A percentile compares a stretch with the other conserved stretches of the same genome.
These are phyloP conservation scores for Daldinia decipiens DNA, from an alignment of 495 filamentous ascomycete genomes.

Conservation along the genomic window DNA sequence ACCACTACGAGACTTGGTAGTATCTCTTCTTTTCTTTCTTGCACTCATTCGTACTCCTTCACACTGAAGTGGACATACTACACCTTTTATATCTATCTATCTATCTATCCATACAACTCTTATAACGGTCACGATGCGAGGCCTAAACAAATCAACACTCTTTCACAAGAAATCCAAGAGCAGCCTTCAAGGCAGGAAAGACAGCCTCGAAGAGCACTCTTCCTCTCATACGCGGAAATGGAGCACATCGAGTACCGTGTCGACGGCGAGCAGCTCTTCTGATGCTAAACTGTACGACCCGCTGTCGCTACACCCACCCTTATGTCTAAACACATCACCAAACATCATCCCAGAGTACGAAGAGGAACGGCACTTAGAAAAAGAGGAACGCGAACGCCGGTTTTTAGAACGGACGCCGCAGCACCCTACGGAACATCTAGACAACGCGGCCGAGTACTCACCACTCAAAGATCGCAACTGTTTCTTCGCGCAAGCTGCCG, in stretches of 20 bases:
- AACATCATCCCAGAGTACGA: constrained; percentile 44
- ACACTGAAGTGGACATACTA: background rate
- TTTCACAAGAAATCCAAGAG: constrained; percentile 46
- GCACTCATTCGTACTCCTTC: constrained; percentile 13
- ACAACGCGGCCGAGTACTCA: constrained; percentile 36
- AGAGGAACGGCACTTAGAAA: constrained; percentile 28
- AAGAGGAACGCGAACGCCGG: constrained; percentile 41
- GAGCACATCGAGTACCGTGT: constrained; percentile 46
- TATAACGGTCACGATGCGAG: constrained; percentile 32
- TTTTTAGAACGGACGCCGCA: constrained; percentile 41
- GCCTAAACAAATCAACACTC: constrained; percentile 34
- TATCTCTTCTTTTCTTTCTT: constrained; percentile 24
- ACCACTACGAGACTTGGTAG: constrained; percentile 18
- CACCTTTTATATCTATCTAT: constrained; percentile 3
- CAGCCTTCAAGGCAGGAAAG: constrained; percentile 24
- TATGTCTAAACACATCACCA: constrained; percentile 46
- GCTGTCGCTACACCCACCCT: constrained; percentile 47
- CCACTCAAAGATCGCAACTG: constrained; percentile 41
- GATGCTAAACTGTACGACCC: constrained; percentile 37
- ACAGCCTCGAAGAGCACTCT: constrained; percentile 33
- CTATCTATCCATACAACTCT: background rate
- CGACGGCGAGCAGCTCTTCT: constrained; percentile 20
- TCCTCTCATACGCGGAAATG: constrained; percentile 37
- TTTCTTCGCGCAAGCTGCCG: constrained; percentile 29
- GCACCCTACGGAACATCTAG: constrained; percentile 36